Conservation (phyloP, 1,284 basidiomycete species). For the Cutaneotrichosporon arboriforme region DNA sequence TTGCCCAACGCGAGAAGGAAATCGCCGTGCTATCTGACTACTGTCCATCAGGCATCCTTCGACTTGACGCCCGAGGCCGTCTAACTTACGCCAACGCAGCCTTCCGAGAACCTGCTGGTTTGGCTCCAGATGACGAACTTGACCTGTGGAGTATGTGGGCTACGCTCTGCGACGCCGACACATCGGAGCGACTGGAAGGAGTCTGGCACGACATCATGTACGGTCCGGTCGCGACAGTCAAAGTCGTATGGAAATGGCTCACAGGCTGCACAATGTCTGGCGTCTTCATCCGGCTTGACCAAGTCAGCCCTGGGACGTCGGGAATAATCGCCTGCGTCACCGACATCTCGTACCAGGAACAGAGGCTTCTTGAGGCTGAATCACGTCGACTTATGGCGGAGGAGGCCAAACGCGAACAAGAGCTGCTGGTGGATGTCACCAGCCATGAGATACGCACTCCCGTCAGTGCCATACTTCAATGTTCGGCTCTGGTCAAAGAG, state of each 20-base stretch:
- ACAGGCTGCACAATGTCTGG: constrained; percentile 30
- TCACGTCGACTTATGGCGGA: constrained; percentile 20
- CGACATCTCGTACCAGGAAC: constrained; percentile 40
- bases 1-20: constrained; percentile 27
- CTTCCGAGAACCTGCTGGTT: constrained; percentile 18
- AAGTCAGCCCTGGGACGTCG: constrained; percentile 25
- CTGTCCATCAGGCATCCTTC: constrained; percentile 38
- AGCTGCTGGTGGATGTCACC: constrained; percentile 34
- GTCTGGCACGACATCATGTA: background rate
- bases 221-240: constrained; percentile 9
- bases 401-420: constrained; percentile 28
- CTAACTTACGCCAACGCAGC: constrained; percentile 34
- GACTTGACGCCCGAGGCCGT: constrained; percentile 20
- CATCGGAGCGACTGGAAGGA: background rate
- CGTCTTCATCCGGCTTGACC: constrained; percentile 36
- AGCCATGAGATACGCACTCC: constrained; percentile 34
- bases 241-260: constrained; percentile 34
- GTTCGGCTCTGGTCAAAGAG: constrained; percentile 30
- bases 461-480: constrained; percentile 32
- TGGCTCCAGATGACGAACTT: constrained; percentile 19
- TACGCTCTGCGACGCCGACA: constrained; percentile 12
- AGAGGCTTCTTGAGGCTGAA: constrained; percentile 25
- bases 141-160: constrained; percentile 19
- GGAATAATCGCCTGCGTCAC: constrained; percentile 33
- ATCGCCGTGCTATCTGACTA: constrained; percentile 35